Evolutionary conservation across 345 rosid genomes (phyloP).

Genomic region (Aquilaria sinensis): DNA sequence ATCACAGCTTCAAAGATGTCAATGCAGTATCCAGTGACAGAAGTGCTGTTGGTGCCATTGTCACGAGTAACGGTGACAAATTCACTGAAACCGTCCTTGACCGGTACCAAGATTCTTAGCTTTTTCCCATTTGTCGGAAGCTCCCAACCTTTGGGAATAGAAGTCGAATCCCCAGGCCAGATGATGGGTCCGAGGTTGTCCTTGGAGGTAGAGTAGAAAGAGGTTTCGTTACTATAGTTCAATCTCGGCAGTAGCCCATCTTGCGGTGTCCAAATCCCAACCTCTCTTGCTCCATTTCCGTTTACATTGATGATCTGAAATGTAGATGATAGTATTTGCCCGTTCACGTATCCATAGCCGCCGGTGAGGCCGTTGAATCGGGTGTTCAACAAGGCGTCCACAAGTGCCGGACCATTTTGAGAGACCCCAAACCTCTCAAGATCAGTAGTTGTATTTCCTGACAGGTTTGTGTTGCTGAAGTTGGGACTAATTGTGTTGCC

Average conservation of each 20-base stretch:
- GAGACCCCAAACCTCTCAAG: conserved; percentile 15
- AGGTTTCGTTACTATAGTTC: background rate
- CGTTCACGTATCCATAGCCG: conserved; percentile 21
- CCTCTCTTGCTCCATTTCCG: conserved; percentile 10
- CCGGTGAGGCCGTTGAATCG: conserved; percentile 33
- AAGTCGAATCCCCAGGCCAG: conserved; percentile 30
- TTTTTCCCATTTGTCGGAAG: conserved; percentile 8
- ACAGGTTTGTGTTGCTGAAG: conserved; percentile 7
- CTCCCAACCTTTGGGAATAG: conserved; percentile 3
- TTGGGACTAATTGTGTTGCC: background rate
- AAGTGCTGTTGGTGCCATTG: too few relatives aligned
- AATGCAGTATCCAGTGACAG: conserved; percentile 14
- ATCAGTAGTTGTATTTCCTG: conserved; percentile 1
- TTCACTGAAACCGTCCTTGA: conserved; percentile 17
- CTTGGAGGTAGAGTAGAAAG: conserved; percentile 1
- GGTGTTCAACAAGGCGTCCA: conserved; percentile 6
- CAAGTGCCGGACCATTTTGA: conserved; percentile 21
- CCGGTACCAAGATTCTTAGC: conserved; percentile 28
- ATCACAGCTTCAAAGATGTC: conserved; percentile 15
- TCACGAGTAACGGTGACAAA: conserved; percentile 8
- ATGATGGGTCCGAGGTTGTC: conserved; percentile 9
- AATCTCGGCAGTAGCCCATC: conserved; percentile 6
- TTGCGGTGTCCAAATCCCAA: conserved; percentile 33
- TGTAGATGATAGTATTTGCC: conserved; percentile 23
- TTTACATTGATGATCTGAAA: conserved; percentile 34